Conservation (phyloP, 495 filamentous ascomycete genomes). For the Penicillium simplicissimum region DNA sequence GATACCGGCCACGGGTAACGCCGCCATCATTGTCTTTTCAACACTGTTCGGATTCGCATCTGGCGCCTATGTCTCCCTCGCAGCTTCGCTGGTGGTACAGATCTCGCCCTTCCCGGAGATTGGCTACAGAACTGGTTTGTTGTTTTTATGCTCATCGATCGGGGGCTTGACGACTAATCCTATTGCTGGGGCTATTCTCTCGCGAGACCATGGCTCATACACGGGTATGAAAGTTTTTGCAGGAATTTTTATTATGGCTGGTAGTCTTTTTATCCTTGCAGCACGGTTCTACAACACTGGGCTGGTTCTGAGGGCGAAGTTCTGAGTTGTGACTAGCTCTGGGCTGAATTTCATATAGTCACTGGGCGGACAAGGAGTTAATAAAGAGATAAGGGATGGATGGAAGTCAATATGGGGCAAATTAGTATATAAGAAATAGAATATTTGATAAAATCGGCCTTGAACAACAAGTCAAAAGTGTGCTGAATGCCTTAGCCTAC, state of each 20-base stretch:
- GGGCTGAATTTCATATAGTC: neutral
- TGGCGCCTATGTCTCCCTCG: conserved; percentile 62
- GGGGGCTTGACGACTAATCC: conserved; percentile 59
- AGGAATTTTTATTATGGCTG: conserved; percentile 24
- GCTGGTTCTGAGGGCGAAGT: conserved; percentile 14
- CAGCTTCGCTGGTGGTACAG: conserved; percentile 29
- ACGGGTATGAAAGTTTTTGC: conserved; percentile 28
- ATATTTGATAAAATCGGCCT: neutral
- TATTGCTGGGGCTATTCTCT: conserved; percentile 56
- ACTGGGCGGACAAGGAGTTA: neutral
- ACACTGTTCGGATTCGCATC: conserved; percentile 67
- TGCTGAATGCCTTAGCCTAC: neutral
- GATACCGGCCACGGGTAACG: conserved; percentile 55
- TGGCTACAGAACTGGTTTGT: conserved; percentile 28
- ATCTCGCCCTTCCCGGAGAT: conserved; percentile 30
- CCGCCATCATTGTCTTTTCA: conserved; percentile 59
- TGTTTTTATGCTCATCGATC: conserved; percentile 24
- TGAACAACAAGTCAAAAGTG: neutral
- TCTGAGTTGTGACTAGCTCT: neutral
- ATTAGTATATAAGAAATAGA: neutral
- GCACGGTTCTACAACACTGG: conserved; percentile 20
- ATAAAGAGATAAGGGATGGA: neutral
- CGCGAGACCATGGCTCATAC: conserved; percentile 17
- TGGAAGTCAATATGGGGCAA: neutral
- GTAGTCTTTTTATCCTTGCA: conserved; percentile 15